phyloP scores from a whole-genome alignment of 495 filamentous ascomycete genomes.

The Xylaria cubensis region DNA sequence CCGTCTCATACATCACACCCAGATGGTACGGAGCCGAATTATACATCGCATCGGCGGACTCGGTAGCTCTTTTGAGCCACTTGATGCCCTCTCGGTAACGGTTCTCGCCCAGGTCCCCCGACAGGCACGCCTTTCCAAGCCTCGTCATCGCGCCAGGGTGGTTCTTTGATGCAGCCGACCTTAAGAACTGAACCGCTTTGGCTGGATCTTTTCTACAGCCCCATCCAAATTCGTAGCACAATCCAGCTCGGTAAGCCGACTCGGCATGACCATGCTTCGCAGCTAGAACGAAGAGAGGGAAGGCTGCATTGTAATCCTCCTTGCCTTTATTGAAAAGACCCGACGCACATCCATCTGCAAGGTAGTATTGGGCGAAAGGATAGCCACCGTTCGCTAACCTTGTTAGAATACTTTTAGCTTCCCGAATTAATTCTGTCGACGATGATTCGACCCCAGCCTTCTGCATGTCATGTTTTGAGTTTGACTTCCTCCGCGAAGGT shows the following conservation, averaged over 20 bases:
- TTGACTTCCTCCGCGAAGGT: constrained; percentile 48
- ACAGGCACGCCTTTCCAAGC: constrained; percentile 87
- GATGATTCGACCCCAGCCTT: constrained; percentile 55
- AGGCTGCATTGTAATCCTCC: constrained; percentile 87
- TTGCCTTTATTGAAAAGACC: constrained; percentile 94
- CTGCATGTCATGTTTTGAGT: constrained; percentile 51
- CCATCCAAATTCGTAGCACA: constrained; percentile 99
- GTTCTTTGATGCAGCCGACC: constrained; percentile 86
- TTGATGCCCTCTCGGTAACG: constrained; percentile 92
- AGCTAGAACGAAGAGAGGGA: constrained; percentile 88
- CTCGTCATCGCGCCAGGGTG: constrained; percentile 95
- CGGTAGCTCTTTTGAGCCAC: constrained; percentile 93
- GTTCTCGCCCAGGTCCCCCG: constrained; percentile 84
- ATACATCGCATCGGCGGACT: constrained; percentile 88
- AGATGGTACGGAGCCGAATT: constrained; percentile 92
- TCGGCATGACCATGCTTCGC: constrained; percentile 98
- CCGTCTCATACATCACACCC: constrained; percentile 82
- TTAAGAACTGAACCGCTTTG: constrained; percentile 93
- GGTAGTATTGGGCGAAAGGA: constrained; percentile 97
- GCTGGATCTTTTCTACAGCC: constrained; percentile 84
- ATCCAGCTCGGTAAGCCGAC: constrained; percentile 88
- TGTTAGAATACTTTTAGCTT: constrained; percentile 87
- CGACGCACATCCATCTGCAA: constrained; percentile 92
- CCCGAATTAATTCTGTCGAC: constrained; percentile 74
- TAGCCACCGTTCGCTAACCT: constrained; percentile 84